These are phyloP conservation scores for Pilobolus umbonatus DNA, from an alignment of 192 early-diverging fungal species.

Conservation along the genomic window DNA sequence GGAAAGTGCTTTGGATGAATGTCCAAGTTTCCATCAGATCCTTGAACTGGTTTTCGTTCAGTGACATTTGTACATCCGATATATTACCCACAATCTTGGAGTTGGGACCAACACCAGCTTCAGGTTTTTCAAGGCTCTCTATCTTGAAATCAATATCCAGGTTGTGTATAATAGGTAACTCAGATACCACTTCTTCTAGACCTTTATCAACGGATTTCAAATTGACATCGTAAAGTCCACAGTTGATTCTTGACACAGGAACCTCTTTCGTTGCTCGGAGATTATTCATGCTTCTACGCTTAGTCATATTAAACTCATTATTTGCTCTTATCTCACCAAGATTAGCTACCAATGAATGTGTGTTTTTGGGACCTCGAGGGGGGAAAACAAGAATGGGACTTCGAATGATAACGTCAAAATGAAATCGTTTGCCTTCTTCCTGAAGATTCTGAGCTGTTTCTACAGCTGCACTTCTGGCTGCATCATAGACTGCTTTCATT, in stretches of 20 bases:
- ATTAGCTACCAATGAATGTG: conserved; percentile 53
- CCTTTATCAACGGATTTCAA: conserved; percentile 24
- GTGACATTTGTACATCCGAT: conserved; percentile 17
- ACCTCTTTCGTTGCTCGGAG: conserved; percentile 23
- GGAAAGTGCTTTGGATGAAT: conserved; percentile 11
- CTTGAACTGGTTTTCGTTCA: conserved; percentile 19
- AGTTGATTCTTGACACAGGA: conserved; percentile 51
- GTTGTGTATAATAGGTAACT: conserved; percentile 64
- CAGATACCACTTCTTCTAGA: background rate
- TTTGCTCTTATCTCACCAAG: conserved; percentile 69
- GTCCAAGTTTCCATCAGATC: conserved; percentile 9
- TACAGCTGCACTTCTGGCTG: conserved; percentile 61
- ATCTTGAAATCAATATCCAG: conserved; percentile 58
- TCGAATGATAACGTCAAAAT: conserved; percentile 68
- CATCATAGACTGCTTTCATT: conserved; percentile 70
- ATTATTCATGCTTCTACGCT: conserved; percentile 9
- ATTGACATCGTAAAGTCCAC: conserved; percentile 52
- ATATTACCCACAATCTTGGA: conserved; percentile 18
- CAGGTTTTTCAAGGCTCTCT: conserved; percentile 35
- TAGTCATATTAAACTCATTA: conserved; percentile 50
- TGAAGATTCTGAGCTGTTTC: conserved; percentile 62
- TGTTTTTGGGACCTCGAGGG: conserved; percentile 33
- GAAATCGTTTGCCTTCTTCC: conserved; percentile 55
- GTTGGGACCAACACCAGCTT: conserved; percentile 12
- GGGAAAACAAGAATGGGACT: conserved; percentile 79